Base-by-base conservation (phyloP, 2,329 filamentous ascomycete genomes). In the Sporothrix mexicana region DNA sequence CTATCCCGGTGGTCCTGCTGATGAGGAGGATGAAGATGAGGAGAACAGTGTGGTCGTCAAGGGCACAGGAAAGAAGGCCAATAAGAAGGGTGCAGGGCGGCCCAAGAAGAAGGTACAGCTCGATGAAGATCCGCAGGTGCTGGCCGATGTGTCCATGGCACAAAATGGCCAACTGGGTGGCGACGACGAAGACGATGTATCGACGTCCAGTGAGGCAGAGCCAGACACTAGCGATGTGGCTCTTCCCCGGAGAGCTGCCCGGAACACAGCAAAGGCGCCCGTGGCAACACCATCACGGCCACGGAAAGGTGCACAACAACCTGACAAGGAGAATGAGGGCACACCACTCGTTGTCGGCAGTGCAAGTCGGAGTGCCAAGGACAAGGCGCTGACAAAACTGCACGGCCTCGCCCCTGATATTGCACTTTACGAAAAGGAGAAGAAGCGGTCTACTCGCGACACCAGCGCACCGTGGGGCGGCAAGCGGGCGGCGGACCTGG, bases 351-450 rank as follows among this genome's bases (percentile, higher is more conserved):
- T 83, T 1, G 77, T 83, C 51, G 88, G 91, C 2, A 92, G 90
- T 1, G 90, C 91, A 36, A 93, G 93, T 76, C 91, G 96, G 72
- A 96, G 93, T 77, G 95, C 96, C 15, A 99, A 98, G 80, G 90
- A 92, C 55, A 92, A 92, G 78, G 96, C 96, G 13, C 83, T 92
- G n/a, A 88, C 90, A 47, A 90, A 89, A 75, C 83, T 98, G 8
- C 93, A 96, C 71, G 88, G 89, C 49, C 85, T 95, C 73, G 94
- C 93, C 0, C 88, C 91, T 0, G 96, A 99, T 79, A 94, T 98
- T 78, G 92, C 91, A 1, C 84, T 97, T 45, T 99, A 96, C 78
- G 92, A 98, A 79, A 97, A 96, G 79, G 96, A 99, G 82, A 94
- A 89, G 84, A 98, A 97, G 83, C 90, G 96, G 23, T 81, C 83